Evolutionary conservation across 129 eudicot species (phyloP).

Genomic region (Tagetes patula): DNA sequence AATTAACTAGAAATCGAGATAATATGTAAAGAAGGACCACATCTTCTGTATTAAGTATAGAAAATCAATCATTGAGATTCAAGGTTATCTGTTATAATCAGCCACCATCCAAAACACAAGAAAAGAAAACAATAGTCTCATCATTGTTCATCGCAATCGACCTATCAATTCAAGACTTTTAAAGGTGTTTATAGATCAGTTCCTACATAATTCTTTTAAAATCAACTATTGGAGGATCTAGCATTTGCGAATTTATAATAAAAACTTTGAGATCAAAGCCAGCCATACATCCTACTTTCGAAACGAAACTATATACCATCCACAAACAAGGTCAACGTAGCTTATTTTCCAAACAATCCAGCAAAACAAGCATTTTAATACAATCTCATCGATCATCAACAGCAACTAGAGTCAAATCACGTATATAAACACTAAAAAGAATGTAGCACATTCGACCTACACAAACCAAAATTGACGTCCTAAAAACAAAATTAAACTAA

Average conservation of each 20-base stretch:
- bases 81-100: neutral
- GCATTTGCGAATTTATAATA: neutral
- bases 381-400: constrained; percentile 12
- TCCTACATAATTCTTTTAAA: neutral
- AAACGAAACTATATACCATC: neutral
- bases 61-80: constrained; percentile 30
- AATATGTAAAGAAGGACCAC: constrained; percentile 27
- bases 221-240: constrained; percentile 14
- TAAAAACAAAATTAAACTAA: constrained; percentile 5
- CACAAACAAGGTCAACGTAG: constrained; percentile 26
- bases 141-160: neutral
- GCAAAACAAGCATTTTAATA: neutral
- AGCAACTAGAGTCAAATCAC: constrained; percentile 10
- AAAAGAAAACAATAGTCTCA: neutral
- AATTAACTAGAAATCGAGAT: constrained; percentile 26
- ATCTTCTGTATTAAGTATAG: constrained; percentile 17
- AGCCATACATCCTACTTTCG: neutral
- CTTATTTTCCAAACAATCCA: constrained; percentile 9
- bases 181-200: neutral
- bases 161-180: neutral
- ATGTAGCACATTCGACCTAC: constrained; percentile 15
- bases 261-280: constrained; percentile 6
- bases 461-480: constrained; percentile 2
- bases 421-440: neutral
- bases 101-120: constrained; percentile 8